A percentile compares a stretch with the other conserved stretches of the same genome.
Conservation (phyloP, 73 alveolate genomes). For the Effrenium voratum region DNA sequence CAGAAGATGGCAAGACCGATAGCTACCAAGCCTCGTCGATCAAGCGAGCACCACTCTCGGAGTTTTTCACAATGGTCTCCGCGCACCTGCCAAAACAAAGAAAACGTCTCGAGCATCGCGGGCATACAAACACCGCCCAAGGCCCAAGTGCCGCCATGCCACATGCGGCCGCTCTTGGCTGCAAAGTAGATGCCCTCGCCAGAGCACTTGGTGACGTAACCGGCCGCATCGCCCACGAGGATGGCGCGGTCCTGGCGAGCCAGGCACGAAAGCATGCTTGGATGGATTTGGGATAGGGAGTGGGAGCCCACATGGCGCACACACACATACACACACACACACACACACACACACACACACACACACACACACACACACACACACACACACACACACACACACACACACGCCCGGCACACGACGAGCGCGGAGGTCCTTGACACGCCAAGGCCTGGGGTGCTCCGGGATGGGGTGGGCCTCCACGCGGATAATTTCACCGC, state of each 20-base stretch:
- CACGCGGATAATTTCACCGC: slow-evolving; percentile 94
- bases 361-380: too few species aligned
- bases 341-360: too few species aligned
- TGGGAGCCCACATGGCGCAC: too few species aligned
- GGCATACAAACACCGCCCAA: too few species aligned
- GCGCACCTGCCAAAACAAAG: too few species aligned
- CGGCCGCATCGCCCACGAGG: slow-evolving; percentile 95
- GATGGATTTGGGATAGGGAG: too few species aligned
- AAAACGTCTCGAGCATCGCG: too few species aligned
- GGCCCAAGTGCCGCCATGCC: too few species aligned
- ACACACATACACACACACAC: too few species aligned
- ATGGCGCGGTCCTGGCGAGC: slow-evolving; percentile 71
- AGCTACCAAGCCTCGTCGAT: slow-evolving; percentile 64
- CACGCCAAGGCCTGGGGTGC: slow-evolving; percentile 94
- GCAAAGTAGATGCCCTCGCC: slow-evolving; percentile 95
- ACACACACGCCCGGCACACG: too few species aligned
- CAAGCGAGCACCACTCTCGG: slow-evolving; percentile 94
- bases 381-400: too few species aligned
- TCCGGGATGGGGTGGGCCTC: slow-evolving; percentile 95
- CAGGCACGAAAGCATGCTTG: neutral
- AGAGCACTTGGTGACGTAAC: slow-evolving; percentile 95
- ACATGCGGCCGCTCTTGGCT: slow-evolving; percentile 94
- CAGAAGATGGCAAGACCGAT: too few species aligned
- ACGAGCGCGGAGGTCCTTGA: slow-evolving; percentile 84
- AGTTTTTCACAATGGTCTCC: slow-evolving; percentile 86